Evolutionary conservation across 2,329 filamentous ascomycete species (phyloP).

Genomic region (Trichoderma atrobrunneum): DNA sequence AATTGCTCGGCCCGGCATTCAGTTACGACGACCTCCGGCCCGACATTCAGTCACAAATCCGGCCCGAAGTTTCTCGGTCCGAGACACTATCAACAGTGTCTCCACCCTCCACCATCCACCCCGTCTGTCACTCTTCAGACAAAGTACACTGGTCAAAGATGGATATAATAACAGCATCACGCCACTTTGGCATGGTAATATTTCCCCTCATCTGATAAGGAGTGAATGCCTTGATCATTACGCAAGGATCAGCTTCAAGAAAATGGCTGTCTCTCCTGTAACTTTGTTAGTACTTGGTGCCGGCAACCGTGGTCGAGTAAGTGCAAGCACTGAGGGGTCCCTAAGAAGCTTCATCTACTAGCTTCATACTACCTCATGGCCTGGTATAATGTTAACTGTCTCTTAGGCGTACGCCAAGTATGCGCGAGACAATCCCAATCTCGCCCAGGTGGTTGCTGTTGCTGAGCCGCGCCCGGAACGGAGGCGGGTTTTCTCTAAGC

Average conservation of each 20-base stretch:
- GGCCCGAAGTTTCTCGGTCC: background rate
- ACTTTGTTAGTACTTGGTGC: background rate
- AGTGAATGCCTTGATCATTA: background rate
- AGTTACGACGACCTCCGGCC: background rate
- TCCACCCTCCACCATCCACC: background rate
- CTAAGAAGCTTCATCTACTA: background rate
- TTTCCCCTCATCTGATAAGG: background rate
- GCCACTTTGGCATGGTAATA: background rate
- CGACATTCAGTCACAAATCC: background rate
- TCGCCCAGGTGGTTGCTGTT: background rate
- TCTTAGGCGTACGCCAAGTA: background rate
- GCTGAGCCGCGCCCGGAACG: background rate
- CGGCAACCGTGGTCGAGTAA: background rate
- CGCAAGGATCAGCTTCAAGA: background rate
- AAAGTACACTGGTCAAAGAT: background rate
- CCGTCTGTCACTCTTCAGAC: background rate
- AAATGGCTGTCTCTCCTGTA: background rate
- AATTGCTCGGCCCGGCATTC: background rate
- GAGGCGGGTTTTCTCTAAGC: background rate
- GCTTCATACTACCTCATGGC: background rate
- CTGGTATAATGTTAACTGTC: background rate
- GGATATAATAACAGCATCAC: background rate
- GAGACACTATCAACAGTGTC: background rate
- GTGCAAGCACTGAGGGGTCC: background rate
- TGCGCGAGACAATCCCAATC: background rate